phyloP scores from a whole-genome alignment of 768 basidiomycete species.

The Termitomyces sp. region DNA sequence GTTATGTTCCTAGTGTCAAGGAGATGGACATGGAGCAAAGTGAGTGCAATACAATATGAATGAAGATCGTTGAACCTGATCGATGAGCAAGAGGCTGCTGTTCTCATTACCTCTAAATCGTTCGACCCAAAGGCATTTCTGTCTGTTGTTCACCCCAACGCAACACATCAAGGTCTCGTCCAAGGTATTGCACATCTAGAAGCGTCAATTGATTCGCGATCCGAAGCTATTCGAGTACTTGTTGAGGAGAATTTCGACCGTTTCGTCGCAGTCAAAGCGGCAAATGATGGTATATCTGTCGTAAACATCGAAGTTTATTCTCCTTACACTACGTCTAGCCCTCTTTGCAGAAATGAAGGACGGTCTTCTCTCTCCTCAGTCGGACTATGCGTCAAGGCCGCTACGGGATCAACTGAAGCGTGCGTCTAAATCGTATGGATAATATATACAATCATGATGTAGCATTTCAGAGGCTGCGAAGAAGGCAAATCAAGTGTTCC shows the following conservation, averaged over 20 bases:
- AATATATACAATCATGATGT: not conserved
- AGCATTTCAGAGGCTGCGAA: constrained; percentile 67
- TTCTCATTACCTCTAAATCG: constrained; percentile 85
- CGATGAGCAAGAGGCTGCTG: constrained; percentile 56
- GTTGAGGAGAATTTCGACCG: constrained; percentile 98
- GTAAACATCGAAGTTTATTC: not conserved
- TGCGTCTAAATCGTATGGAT: constrained; percentile 26
- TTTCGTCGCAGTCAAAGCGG: constrained; percentile 95
- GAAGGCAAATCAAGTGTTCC: constrained; percentile 93
- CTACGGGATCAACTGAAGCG: constrained; percentile 84
- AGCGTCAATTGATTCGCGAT: constrained; percentile 81
- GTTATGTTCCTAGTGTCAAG: constrained; percentile 37
- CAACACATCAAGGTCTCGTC: constrained; percentile 88
- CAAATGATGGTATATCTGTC: constrained; percentile 73
- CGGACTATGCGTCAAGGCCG: constrained; percentile 80
- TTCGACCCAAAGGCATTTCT: constrained; percentile 96
- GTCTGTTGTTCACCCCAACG: constrained; percentile 88
- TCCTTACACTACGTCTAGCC: constrained; percentile 39
- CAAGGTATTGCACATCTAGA: constrained; percentile 71
- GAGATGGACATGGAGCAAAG: constrained; percentile 78
- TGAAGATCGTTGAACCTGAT: not conserved
- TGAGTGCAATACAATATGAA: constrained; percentile 27
- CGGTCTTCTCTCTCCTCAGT: constrained; percentile 68
- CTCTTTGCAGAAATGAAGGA: constrained; percentile 92
- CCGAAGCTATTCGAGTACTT: constrained; percentile 89